phyloP scores from a whole-genome alignment of 257 asterid species.

The Nyctanthes arbortristis region DNA sequence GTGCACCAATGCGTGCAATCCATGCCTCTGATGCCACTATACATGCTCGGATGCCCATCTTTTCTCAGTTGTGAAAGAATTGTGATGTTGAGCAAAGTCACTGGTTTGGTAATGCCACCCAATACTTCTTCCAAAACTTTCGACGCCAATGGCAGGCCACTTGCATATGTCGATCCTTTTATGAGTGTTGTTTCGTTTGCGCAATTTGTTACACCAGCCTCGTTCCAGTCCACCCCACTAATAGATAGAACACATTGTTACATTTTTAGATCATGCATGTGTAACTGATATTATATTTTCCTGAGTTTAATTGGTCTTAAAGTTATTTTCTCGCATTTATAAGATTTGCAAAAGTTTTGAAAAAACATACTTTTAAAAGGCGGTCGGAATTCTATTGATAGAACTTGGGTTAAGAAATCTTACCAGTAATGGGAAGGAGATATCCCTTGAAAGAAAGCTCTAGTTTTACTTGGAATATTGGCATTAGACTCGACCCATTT shows the following conservation, averaged over 20 bases:
- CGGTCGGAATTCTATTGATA: too few species aligned
- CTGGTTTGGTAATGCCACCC: conserved; percentile 20
- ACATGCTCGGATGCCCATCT: conserved; percentile 56
- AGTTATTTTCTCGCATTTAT: too few species aligned
- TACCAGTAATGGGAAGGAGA: conserved; percentile 66
- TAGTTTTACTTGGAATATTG: conserved; percentile 42
- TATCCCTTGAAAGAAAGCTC: conserved; percentile 65
- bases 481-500: conserved; percentile 52
- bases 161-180: conserved; percentile 45
- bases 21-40: conserved; percentile 41
- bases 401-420: not conserved
- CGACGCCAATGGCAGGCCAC: conserved; percentile 41
- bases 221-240: conserved; percentile 64
- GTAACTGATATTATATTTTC: too few species aligned
- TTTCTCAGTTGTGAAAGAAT: conserved; percentile 56
- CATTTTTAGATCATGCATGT: too few species aligned
- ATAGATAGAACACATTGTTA: not conserved
- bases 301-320: too few species aligned
- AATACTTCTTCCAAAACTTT: conserved; percentile 41
- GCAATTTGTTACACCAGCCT: conserved; percentile 22
- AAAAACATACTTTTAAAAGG: too few species aligned
- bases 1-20: conserved; percentile 82
- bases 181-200: conserved; percentile 48
- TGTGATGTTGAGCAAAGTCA: conserved; percentile 53
- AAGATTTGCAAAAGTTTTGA: too few species aligned